Conservation (phyloP, 2,329 filamentous ascomycete species). For the Nemania sp. region DNA sequence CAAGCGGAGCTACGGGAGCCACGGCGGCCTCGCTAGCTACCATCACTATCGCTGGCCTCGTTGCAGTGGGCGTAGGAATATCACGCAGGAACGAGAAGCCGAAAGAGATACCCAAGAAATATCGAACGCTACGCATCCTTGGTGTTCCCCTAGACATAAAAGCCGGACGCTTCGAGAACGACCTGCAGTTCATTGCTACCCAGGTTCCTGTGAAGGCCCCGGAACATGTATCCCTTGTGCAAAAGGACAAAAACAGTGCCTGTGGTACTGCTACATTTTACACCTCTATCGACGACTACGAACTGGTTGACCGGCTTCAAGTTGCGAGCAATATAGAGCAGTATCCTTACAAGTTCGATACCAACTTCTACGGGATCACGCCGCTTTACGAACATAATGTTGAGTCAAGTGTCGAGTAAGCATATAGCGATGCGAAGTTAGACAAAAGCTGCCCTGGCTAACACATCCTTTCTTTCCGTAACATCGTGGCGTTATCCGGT, state of each 20-base stretch:
- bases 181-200: too few species aligned
- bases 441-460: not conserved
- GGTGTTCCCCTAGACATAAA: too few species aligned
- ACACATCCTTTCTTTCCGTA: slow-evolving; percentile 3
- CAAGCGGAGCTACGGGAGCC: too few species aligned
- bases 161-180: too few species aligned
- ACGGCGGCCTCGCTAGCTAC: too few species aligned
- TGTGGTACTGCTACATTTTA: slow-evolving; percentile 22
- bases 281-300: slow-evolving; percentile 5
- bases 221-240: not conserved
- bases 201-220: too few species aligned
- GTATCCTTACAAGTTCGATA: slow-evolving; percentile 24
- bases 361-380: slow-evolving; percentile 36
- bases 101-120: too few species aligned
- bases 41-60: too few species aligned
- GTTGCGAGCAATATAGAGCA: not conserved
- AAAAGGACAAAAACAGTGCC: not conserved
- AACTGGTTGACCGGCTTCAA: not conserved
- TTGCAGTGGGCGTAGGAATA: too few species aligned
- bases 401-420: slow-evolving; percentile 32
- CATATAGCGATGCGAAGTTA: not conserved
- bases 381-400: slow-evolving; percentile 30
- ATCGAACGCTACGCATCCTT: too few species aligned
- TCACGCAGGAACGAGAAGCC: too few species aligned
- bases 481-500: slow-evolving; percentile 39